phyloP scores from a whole-genome alignment of 768 basidiomycete species.

The Mycena belliarum region DNA sequence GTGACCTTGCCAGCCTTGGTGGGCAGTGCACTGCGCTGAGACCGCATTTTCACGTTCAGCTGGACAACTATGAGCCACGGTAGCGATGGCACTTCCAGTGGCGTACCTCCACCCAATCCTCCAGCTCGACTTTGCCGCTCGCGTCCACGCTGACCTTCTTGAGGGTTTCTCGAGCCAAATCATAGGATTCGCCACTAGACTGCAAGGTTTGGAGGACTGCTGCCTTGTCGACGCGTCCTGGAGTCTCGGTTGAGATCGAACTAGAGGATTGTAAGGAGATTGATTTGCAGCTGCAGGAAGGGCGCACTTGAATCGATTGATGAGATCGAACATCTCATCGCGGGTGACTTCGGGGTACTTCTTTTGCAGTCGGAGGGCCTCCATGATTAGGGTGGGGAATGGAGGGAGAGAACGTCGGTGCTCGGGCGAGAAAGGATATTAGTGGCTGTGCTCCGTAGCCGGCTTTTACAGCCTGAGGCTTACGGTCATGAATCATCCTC shows the following conservation, averaged over 20 bases:
- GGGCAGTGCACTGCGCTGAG: constrained; percentile 43
- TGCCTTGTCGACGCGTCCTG: constrained; percentile 83
- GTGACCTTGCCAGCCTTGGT: constrained; percentile 88
- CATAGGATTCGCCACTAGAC: constrained; percentile 84
- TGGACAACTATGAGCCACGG: constrained; percentile 30
- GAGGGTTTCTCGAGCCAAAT: constrained; percentile 84
- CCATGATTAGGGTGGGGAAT: constrained; percentile 47
- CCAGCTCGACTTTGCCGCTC: constrained; percentile 93
- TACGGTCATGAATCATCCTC: not conserved
- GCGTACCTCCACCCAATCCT: constrained; percentile 96
- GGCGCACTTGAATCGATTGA: constrained; percentile 94
- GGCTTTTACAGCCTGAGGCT: no score
- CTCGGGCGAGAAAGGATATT: constrained; percentile 5
- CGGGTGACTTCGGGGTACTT: constrained; percentile 89
- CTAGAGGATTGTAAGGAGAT: constrained; percentile 38
- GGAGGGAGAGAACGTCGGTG: not conserved
- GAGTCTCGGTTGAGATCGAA: constrained; percentile 73
- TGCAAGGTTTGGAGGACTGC: constrained; percentile 79
- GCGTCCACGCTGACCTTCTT: constrained; percentile 95
- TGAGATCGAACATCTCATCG: constrained; percentile 93
- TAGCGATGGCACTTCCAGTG: constrained; percentile 18
- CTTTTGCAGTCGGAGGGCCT: constrained; percentile 83
- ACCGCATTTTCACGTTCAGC: constrained; percentile 81
- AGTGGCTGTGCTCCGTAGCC: not conserved
- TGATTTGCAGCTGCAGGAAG: not conserved